A percentile compares a stretch with the other conserved stretches of the same genome.
Evolutionary conservation across 192 early-diverging fungal species (phyloP).

Genomic region (Lunasporangiospora selenospora): DNA sequence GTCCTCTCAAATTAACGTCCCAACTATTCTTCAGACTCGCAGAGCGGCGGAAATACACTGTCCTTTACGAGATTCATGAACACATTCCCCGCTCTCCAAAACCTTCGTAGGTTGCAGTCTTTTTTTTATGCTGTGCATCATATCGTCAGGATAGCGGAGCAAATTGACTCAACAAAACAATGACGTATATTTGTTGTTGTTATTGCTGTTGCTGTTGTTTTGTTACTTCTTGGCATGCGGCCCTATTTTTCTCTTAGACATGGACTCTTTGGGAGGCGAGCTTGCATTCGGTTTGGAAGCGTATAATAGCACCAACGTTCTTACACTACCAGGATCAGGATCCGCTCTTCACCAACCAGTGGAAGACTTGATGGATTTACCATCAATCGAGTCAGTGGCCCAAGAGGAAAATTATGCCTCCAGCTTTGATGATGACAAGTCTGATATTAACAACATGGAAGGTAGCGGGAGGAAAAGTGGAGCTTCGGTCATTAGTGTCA

Average conservation of each 20-base stretch:
- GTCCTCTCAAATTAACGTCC: not conserved
- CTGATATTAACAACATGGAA: too few relatives aligned
- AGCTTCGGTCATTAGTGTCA: too few relatives aligned
- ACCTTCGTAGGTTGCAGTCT: constrained; percentile 8
- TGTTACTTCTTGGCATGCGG: not conserved
- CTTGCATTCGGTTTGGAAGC: constrained; percentile 22
- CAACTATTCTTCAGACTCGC: constrained; percentile 8
- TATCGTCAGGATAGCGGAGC: not conserved
- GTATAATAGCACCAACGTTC: constrained; percentile 11
- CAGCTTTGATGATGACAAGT: too few relatives aligned
- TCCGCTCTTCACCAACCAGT: constrained; percentile 25
- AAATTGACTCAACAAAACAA: too few relatives aligned
- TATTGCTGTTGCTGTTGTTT: not conserved
- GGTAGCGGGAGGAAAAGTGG: too few relatives aligned
- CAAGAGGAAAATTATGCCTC: too few relatives aligned
- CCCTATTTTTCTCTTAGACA: not conserved
- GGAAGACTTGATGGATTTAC: constrained; percentile 14
- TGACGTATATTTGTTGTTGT: not conserved
- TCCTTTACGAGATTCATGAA: constrained; percentile 19
- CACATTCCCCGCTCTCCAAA: constrained; percentile 15
- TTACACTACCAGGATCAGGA: constrained; percentile 1
- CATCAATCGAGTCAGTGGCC: too few relatives aligned
- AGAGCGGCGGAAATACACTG: constrained; percentile 8
- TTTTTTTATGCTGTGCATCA: not conserved
- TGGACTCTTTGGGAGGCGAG: not conserved